Percentiles rank a stretch among this genome's conserved stretches.
These are phyloP conservation scores for Lignosus rhinocerotis DNA, from an alignment of 1,284 basidiomycete species.

Conservation along the genomic window DNA sequence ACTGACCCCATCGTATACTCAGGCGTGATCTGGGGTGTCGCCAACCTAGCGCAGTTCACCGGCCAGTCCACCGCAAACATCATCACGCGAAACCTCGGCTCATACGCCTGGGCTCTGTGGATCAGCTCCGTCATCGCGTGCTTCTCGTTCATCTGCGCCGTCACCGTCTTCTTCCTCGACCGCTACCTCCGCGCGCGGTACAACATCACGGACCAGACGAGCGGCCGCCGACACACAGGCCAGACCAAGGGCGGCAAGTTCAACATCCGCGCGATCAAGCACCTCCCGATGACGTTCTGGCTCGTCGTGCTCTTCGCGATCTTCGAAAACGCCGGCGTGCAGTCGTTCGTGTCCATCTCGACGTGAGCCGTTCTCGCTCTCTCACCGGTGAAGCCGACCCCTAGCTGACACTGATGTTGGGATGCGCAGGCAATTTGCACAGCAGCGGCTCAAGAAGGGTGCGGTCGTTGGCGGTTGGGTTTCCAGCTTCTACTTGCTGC, in stretches of 20 bases:
- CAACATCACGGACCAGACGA: constrained; percentile 42
- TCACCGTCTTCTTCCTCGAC: constrained; percentile 41
- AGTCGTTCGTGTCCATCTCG: constrained; percentile 48
- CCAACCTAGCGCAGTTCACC: constrained; percentile 45
- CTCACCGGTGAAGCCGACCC: background rate
- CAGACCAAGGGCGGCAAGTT: constrained; percentile 33
- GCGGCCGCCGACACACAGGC: constrained; percentile 34
- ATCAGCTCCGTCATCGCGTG: constrained; percentile 42
- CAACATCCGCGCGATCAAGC: constrained; percentile 36
- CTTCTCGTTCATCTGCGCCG: constrained; percentile 43
- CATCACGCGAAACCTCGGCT: constrained; percentile 41
- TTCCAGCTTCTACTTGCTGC: constrained; percentile 47
- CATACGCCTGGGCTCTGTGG: constrained; percentile 46
- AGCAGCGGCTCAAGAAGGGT: constrained; percentile 46
- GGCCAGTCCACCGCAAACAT: constrained; percentile 41
- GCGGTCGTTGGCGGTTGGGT: constrained; percentile 51
- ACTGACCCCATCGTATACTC: background rate
- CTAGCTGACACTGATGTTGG: background rate
- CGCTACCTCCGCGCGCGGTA: constrained; percentile 39
- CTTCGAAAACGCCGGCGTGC: constrained; percentile 48
- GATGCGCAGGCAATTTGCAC: constrained; percentile 39
- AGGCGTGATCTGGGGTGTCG: constrained; percentile 38
- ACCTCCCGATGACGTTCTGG: constrained; percentile 45
- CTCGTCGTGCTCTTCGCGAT: constrained; percentile 42
- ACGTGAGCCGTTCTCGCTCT: constrained; percentile 32